A percentile compares a stretch with the other conserved stretches of the same genome.
Conservation (phyloP, 495 filamentous ascomycete species). For the Lasiosphaeris hirsuta region DNA sequence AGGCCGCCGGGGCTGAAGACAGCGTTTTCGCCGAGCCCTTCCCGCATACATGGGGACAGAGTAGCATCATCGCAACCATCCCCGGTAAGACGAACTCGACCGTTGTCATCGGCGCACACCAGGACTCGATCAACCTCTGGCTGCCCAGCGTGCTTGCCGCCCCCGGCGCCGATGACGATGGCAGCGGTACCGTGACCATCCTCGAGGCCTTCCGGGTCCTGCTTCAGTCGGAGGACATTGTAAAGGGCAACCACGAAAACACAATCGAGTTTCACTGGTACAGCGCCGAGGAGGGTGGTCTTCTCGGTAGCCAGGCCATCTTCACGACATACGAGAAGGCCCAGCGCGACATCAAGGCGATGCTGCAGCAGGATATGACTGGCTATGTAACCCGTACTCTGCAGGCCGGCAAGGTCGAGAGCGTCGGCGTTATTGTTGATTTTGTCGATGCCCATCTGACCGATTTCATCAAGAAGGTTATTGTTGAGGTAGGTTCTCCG, state of each 20-base stretch:
- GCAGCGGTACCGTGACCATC: conserved; percentile 58
- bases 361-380: conserved; percentile 99
- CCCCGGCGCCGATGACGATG: conserved; percentile 60
- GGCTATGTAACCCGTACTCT: conserved; percentile 82
- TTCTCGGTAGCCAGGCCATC: conserved; percentile 87
- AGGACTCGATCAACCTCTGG: conserved; percentile 84
- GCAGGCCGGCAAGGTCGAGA: conserved; percentile 77
- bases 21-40: conserved; percentile 70
- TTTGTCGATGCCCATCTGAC: conserved; percentile 82
- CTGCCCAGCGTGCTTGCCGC: conserved; percentile 75
- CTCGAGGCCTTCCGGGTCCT: conserved; percentile 60
- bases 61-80: conserved; percentile 87
- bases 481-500: conserved; percentile 56
- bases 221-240: conserved; percentile 46
- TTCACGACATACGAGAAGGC: conserved; percentile 79
- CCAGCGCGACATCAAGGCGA: conserved; percentile 79
- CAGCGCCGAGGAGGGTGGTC: conserved; percentile 89
- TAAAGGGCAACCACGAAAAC: conserved; percentile 61
- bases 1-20: conserved; percentile 63
- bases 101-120: conserved; percentile 62
- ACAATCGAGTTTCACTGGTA: conserved; percentile 99
- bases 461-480: conserved; percentile 85
- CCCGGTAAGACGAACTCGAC: conserved; percentile 84
- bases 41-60: conserved; percentile 82
- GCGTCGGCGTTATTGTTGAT: conserved; percentile 90